Evolutionary conservation across 768 basidiomycete genomes (phyloP).

Genomic region (Leccinum imitatum): DNA sequence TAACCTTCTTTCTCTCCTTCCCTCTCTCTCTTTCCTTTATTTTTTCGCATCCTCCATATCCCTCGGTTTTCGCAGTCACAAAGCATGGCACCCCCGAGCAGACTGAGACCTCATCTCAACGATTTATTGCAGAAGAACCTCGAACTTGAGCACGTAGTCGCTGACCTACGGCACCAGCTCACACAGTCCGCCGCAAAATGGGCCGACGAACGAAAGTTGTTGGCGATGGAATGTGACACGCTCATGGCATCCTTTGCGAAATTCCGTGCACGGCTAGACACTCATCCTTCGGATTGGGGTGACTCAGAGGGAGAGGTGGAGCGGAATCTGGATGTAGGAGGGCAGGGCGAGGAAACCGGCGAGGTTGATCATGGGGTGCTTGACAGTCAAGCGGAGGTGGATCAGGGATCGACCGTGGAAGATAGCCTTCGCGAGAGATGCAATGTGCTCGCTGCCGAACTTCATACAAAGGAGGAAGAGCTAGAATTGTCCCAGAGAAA

Average conservation of each 20-base stretch:
- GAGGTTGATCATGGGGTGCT: constrained; percentile 8
- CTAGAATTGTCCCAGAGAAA: constrained; percentile 18
- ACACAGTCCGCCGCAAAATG: constrained; percentile 30
- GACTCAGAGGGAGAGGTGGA: constrained; percentile 29
- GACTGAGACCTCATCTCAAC: constrained; percentile 28
- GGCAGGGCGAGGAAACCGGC: constrained; percentile 17
- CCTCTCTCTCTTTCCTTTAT: neutral
- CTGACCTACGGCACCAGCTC: constrained; percentile 29
- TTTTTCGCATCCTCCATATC: neutral
- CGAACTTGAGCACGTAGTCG: constrained; percentile 29
- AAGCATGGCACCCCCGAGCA: constrained; percentile 27
- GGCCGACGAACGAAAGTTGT: constrained; percentile 29
- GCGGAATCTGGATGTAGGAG: constrained; percentile 18
- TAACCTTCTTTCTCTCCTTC: neutral
- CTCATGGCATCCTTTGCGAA: constrained; percentile 35
- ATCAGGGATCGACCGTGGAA: constrained; percentile 6
- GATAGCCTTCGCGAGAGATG: constrained; percentile 16
- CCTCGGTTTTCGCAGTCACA: neutral
- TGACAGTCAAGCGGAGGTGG: constrained; percentile 7
- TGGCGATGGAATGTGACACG: constrained; percentile 21
- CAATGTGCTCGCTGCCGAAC: constrained; percentile 18
- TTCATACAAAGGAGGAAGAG: constrained; percentile 20
- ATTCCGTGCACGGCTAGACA: constrained; percentile 26
- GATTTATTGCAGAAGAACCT: constrained; percentile 30
- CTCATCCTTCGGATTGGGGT: constrained; percentile 19